Percentiles rank a stretch among this genome's conserved stretches.
Conservation (phyloP, 371 early-diverging fungal species). For the Zopfochytrium polystomum region DNA sequence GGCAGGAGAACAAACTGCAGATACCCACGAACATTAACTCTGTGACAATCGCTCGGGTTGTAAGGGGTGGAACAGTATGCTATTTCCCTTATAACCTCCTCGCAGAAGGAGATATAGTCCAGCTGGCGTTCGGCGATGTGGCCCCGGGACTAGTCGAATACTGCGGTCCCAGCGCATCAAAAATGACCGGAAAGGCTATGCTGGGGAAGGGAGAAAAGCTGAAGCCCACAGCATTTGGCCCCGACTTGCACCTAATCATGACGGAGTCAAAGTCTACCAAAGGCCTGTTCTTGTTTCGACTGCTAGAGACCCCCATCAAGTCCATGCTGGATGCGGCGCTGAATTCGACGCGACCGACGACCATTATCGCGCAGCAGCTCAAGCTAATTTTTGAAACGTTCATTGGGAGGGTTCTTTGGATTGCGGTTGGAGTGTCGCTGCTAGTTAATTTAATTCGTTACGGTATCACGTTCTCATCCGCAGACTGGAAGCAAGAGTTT, state of each 20-base stretch:
- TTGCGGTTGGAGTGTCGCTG: slow-evolving; percentile 40
- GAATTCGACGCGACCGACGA: slow-evolving; percentile 65
- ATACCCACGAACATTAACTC: slow-evolving; percentile 57
- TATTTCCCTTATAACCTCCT: slow-evolving; percentile 78
- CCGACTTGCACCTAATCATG: slow-evolving; percentile 19
- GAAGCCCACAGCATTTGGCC: slow-evolving; percentile 62
- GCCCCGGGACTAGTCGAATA: slow-evolving; percentile 63
- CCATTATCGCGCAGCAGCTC: slow-evolving; percentile 64
- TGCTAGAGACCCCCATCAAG: slow-evolving; percentile 76
- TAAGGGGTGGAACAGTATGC: slow-evolving; percentile 67
- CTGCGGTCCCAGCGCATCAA: slow-evolving; percentile 32
- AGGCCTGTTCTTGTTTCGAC: slow-evolving; percentile 72
- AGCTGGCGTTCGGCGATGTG: slow-evolving; percentile 79
- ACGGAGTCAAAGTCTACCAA: slow-evolving; percentile 20
- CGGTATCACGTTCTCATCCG: slow-evolving; percentile 47
- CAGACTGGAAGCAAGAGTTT: slow-evolving; percentile 32
- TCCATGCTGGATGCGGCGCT: slow-evolving; percentile 66
- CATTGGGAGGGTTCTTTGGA: slow-evolving; percentile 39
- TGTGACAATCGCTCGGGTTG: slow-evolving; percentile 60
- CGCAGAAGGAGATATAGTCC: slow-evolving; percentile 82
- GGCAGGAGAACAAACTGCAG: no score
- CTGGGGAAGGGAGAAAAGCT: slow-evolving; percentile 55
- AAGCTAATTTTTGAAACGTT: slow-evolving; percentile 47
- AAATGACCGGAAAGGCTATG: slow-evolving; percentile 6
- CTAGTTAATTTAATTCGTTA: slow-evolving; percentile 65